Base-by-base conservation (phyloP, 257 asterid genomes). In the Leptodermis oblonga region DNA sequence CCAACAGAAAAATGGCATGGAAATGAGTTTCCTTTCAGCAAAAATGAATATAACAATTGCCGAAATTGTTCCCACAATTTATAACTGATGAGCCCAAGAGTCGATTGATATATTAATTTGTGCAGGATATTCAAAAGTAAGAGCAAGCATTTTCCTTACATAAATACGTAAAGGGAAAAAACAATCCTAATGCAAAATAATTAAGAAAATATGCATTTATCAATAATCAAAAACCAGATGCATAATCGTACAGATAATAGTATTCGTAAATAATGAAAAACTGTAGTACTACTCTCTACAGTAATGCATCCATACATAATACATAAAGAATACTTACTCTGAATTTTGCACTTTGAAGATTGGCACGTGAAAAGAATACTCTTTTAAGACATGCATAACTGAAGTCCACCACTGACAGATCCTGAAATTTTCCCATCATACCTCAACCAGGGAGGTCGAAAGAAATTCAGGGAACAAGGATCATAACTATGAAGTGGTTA, bases 331-430 rank as follows among this genome's bases (percentile, higher is more conserved):
- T 49, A 68, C 77, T 72, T 80, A 88, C 97, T 86, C 77, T 85
- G 82, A 92, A 92, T 76, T 92, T 90, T 46, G 98, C 97, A 72
- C 90, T 81, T 66, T 92, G 98, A 73, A 92, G 98, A 82, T 90
- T 85, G 67, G 98, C 95, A 68, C 96, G 93, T 69, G 97, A 92
- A 75, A 92, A 90, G 86, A 92, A 88, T 53, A 88, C 96, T 51
- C 73, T 83, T 62, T 82, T 88, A n/a, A 92, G 86, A 63, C 92
- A 84, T 67, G 98, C 97, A 79, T 84, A 90, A 73, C 98, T 90
- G 87, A 92, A 92, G 84, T 92, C 98, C 78, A 88, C 98, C 80
- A 37, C 77, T 62, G 97, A 90, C 74, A 92, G 85, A 72, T 92
- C 97, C 97, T 91, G 87, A 88, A 26, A 60, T 14, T 42, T 17